Evolutionary conservation across 2,329 filamentous ascomycete genomes (phyloP).

Genomic region (Cordyceps fumosorosea): DNA sequence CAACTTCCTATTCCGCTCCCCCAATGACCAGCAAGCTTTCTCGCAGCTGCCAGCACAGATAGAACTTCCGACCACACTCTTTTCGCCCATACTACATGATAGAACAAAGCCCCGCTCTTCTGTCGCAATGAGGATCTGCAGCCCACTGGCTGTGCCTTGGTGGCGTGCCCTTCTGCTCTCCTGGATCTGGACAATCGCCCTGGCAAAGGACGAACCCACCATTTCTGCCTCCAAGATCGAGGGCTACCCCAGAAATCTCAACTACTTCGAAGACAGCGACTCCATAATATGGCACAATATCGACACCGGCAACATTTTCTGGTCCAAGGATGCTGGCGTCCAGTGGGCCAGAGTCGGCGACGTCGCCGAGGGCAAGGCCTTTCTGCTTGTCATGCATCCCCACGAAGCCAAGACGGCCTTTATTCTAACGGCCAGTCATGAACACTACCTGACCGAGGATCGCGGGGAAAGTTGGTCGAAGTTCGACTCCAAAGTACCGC

Average conservation of each 20-base stretch:
- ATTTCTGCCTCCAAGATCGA: conserved; percentile 62
- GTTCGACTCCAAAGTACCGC: conserved; percentile 58
- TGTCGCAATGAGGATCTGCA: conserved; percentile 50
- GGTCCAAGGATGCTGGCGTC: conserved; percentile 74
- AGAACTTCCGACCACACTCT: background rate
- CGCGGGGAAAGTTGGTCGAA: conserved; percentile 72
- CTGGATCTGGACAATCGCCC: conserved; percentile 31
- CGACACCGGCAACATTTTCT: conserved; percentile 58
- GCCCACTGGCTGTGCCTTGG: conserved; percentile 37
- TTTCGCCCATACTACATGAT: conserved; percentile 32
- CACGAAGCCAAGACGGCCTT: conserved; percentile 76
- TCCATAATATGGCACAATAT: conserved; percentile 69
- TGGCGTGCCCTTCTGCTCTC: conserved; percentile 47
- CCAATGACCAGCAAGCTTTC: background rate
- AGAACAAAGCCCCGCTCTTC: conserved; percentile 23
- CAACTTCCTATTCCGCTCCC: background rate
- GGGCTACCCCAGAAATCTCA: conserved; percentile 59
- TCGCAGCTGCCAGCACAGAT: background rate
- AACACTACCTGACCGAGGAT: conserved; percentile 80
- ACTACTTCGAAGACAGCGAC: conserved; percentile 89
- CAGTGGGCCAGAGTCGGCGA: conserved; percentile 63
- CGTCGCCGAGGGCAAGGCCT: conserved; percentile 56
- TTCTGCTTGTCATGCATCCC: conserved; percentile 66
- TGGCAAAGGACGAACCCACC: conserved; percentile 58
- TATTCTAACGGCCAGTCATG: conserved; percentile 60